These are phyloP conservation scores for Aspergillus cristatus DNA, from an alignment of 495 filamentous ascomycete species.

Conservation along the genomic window DNA sequence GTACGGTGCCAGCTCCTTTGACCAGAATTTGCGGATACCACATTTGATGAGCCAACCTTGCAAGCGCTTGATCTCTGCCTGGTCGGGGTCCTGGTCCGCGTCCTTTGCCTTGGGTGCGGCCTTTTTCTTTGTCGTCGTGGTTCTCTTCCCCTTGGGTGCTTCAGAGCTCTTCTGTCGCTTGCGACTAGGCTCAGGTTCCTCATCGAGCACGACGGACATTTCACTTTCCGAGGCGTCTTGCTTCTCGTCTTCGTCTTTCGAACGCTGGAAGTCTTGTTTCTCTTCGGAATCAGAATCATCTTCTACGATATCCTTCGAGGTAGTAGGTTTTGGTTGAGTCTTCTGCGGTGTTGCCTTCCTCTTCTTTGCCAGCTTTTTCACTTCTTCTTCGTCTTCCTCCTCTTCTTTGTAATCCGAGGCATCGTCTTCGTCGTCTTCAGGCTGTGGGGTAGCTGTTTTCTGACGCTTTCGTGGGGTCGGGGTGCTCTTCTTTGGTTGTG, in stretches of 20 bases:
- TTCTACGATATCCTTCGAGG: slow-evolving; percentile 7
- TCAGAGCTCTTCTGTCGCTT: slow-evolving; percentile 32
- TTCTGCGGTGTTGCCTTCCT: slow-evolving; percentile 14
- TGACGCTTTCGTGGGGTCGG: slow-evolving; percentile 26
- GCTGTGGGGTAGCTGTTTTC: slow-evolving; percentile 24
- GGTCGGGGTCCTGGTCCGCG: slow-evolving; percentile 52
- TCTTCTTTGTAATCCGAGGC: slow-evolving; percentile 10
- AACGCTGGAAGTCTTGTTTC: slow-evolving; percentile 14
- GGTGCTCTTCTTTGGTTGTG: slow-evolving; percentile 12
- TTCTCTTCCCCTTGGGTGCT: slow-evolving; percentile 24
- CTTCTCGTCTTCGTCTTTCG: slow-evolving; percentile 16
- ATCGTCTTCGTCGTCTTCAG: slow-evolving; percentile 20
- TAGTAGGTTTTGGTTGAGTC: slow-evolving; percentile 14
- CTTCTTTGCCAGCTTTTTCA: slow-evolving; percentile 16
- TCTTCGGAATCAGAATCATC: slow-evolving; percentile 16
- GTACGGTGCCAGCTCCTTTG: slow-evolving; percentile 65
- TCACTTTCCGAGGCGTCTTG: slow-evolving; percentile 64
- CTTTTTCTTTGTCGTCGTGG: slow-evolving; percentile 17
- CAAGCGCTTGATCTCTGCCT: slow-evolving; percentile 80
- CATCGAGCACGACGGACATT: slow-evolving; percentile 68
- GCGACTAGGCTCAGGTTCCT: slow-evolving; percentile 48
- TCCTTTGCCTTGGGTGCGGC: slow-evolving; percentile 24
- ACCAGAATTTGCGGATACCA: slow-evolving; percentile 90
- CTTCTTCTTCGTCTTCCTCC: slow-evolving; percentile 17
- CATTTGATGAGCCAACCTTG: slow-evolving; percentile 86